Evolutionary conservation across 1,284 basidiomycete genomes (phyloP).

Genomic region (Fomitopsis betulina): DNA sequence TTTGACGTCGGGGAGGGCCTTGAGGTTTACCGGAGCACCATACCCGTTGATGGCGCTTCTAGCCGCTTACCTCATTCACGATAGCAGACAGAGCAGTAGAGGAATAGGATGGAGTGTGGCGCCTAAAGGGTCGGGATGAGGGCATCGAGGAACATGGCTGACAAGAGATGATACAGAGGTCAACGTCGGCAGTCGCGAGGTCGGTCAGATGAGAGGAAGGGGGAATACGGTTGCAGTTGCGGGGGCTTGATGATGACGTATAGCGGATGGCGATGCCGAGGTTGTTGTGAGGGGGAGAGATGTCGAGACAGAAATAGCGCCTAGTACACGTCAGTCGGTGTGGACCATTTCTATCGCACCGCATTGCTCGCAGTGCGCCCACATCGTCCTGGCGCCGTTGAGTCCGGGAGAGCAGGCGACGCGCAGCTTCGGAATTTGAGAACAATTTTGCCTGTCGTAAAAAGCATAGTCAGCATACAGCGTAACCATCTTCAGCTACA

Average conservation of each 20-base stretch:
- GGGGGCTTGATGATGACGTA: constrained; percentile 2
- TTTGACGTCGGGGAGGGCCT: not conserved
- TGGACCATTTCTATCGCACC: constrained; percentile 85
- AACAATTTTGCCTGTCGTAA: constrained; percentile 47
- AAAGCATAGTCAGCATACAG: not conserved
- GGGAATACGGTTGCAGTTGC: not conserved
- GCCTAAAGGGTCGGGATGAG: constrained; percentile 6
- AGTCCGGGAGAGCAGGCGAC: constrained; percentile 33
- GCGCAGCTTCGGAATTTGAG: constrained; percentile 64
- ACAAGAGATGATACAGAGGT: not conserved
- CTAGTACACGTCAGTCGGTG: constrained; percentile 42
- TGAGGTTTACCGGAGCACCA: not conserved
- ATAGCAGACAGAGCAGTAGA: not conserved
- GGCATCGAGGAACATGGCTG: not conserved
- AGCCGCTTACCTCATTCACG: not conserved
- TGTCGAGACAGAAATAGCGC: not conserved
- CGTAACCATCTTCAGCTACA: too few species aligned
- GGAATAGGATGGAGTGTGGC: constrained; percentile 4
- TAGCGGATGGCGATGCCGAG: not conserved
- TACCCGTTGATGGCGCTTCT: not conserved
- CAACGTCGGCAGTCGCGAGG: constrained; percentile 1
- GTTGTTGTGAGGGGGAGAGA: not conserved
- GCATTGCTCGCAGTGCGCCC: constrained; percentile 82
- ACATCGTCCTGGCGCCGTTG: constrained; percentile 56
- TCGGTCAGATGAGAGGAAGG: not conserved